phyloP scores from a whole-genome alignment of 768 basidiomycete species.

The Lyophyllum decastes region DNA sequence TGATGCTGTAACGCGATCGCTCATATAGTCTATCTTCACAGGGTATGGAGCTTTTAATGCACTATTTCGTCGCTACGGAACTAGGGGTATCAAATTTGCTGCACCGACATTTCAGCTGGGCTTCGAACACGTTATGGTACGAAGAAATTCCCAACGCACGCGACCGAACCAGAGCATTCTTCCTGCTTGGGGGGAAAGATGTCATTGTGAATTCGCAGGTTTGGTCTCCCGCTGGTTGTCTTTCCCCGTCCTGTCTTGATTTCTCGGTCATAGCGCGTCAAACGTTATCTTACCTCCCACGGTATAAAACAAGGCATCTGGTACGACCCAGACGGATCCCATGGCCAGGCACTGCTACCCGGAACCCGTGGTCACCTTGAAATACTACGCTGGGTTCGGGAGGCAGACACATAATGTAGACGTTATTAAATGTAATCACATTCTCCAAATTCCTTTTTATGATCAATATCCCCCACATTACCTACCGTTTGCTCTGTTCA shows the following conservation, averaged over 20 bases:
- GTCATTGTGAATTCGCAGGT: conserved; percentile 77
- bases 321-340: conserved; percentile 62
- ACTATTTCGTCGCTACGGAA: conserved; percentile 88
- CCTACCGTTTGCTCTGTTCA: too few relatives aligned
- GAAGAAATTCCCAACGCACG: conserved; percentile 85
- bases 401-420: conserved; percentile 13
- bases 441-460: background rate
- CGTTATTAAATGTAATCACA: background rate
- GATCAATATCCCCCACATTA: background rate
- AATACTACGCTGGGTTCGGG: conserved; percentile 65
- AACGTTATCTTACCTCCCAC: conserved; percentile 74
- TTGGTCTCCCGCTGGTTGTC: conserved; percentile 15
- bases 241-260: background rate
- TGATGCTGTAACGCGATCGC: background rate
- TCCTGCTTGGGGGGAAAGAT: conserved; percentile 84
- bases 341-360: conserved; percentile 60
- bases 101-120: conserved; percentile 84
- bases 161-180: conserved; percentile 64
- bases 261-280: conserved; percentile 53
- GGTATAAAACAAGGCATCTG: conserved; percentile 67
- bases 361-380: conserved; percentile 53
- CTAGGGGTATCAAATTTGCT: conserved; percentile 86
- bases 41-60: conserved; percentile 80
- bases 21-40: conserved; percentile 27
- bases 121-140: conserved; percentile 85